Evolutionary conservation across 805 yeast genomes (phyloP).

Genomic region (Candida qinlingensis): DNA sequence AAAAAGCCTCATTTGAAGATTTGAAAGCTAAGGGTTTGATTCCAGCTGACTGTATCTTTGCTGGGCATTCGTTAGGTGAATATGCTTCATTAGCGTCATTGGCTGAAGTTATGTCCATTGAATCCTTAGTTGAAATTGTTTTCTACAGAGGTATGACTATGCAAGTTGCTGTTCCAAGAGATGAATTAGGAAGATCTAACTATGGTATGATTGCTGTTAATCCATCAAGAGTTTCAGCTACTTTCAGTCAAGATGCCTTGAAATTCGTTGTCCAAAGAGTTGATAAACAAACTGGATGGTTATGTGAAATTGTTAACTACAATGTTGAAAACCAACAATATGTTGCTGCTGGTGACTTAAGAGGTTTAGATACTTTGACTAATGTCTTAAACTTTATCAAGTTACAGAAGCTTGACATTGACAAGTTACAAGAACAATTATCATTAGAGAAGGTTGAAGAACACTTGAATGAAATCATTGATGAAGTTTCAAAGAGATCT

Average conservation of each 20-base stretch:
- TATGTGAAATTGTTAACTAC: conserved; percentile 95
- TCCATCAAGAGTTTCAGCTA: conserved; percentile 85
- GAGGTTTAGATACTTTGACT: conserved; percentile 89
- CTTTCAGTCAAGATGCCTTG: conserved; percentile 90
- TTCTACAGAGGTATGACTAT: conserved; percentile 99
- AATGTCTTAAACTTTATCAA: conserved; percentile 92
- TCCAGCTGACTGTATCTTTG: conserved; percentile 89
- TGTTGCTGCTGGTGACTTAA: conserved; percentile 97
- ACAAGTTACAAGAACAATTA: conserved; percentile 75
- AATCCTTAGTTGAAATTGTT: conserved; percentile 93
- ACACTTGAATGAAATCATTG: conserved; percentile 83
- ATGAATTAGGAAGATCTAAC: conserved; percentile 89
- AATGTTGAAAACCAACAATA: conserved; percentile 98
- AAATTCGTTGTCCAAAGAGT: conserved; percentile 92
- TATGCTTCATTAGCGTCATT: conserved; percentile 95
- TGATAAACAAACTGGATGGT: conserved; percentile 80
- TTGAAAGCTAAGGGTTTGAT: conserved; percentile 93
- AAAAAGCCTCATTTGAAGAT: conserved; percentile 97
- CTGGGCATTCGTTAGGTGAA: conserved; percentile 99
- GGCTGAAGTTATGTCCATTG: conserved; percentile 98
- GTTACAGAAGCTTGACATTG: conserved; percentile 90
- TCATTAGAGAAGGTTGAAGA: conserved; percentile 83
- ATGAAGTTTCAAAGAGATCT: conserved; percentile 78
- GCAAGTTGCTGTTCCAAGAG: conserved; percentile 99
- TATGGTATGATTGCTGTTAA: conserved; percentile 99